phyloP scores from a whole-genome alignment of 257 asterid species.

The Echites panduratus region DNA sequence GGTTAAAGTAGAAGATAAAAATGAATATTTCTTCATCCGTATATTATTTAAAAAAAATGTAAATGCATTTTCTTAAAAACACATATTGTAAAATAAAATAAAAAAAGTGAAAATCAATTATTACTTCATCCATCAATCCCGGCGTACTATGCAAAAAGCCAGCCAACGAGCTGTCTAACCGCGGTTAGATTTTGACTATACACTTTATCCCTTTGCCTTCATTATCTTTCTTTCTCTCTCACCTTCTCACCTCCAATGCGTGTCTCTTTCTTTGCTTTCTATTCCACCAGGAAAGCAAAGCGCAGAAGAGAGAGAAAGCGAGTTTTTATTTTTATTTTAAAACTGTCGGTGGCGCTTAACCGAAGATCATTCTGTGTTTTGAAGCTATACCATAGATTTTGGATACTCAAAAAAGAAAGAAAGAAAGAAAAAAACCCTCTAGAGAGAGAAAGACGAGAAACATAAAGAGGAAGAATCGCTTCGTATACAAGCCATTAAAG shows the following conservation, averaged over 20 bases:
- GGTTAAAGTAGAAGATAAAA: too few relatives aligned
- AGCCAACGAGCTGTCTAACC: slow-evolving; percentile 21
- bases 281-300: not conserved
- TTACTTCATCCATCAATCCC: not conserved
- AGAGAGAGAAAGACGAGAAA: not conserved
- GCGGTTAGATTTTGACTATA: slow-evolving; percentile 10
- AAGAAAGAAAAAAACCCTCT: not conserved
- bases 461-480: slow-evolving; percentile 26
- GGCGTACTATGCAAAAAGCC: not conserved
- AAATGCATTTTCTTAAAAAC: too few relatives aligned
- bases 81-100: too few relatives aligned
- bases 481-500: slow-evolving; percentile 29
- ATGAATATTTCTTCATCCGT: too few relatives aligned
- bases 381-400: slow-evolving; percentile 1
- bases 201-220: not conserved
- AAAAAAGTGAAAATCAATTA: too few relatives aligned
- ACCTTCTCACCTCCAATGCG: not conserved
- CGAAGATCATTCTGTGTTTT: slow-evolving; percentile 6
- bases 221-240: not conserved
- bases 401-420: not conserved
- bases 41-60: too few relatives aligned
- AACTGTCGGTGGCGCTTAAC: slow-evolving; percentile 22
- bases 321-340: not conserved
- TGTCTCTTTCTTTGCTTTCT: not conserved
- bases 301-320: not conserved